Base-by-base conservation (phyloP, 1,139 yeast genomes). In the Blastobotrys indianensis region DNA sequence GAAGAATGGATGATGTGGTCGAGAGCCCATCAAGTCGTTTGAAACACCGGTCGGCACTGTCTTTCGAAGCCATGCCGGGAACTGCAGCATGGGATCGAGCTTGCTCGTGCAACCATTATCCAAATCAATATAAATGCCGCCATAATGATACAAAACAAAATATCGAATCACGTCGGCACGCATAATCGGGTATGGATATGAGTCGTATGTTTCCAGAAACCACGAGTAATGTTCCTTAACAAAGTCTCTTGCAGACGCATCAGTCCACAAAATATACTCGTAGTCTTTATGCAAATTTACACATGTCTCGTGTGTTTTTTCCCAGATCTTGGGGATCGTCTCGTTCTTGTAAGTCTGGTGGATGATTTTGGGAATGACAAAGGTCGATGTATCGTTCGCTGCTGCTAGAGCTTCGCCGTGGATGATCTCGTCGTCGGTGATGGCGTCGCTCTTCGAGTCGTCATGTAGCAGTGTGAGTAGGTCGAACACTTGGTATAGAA, bases 101-200 rank as follows among this genome's bases (percentile, higher is more conserved):
- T 74, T 74, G 50, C 88, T 72, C 53, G 77, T 76, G 65, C 96
- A 87, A 4, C 92, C 95, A 62, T 85, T 95, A 60, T 88, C 97
- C 56, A 88, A 71, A 66, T 88, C 97, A 52, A 88, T 81, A 66
- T 88, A 88, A 38, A 90, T 74, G 39, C 97, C 97, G 48, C 97
- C 97, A 60, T 76, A 87, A 61, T 85, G 88, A 48, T 74, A 76
- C 55, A 88, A 71, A 3, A 85, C 85, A 66, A 88, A 88, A 67
- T 88, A 88, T 53, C 97, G 74, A 43, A 90, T 85, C n/a, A 87
- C 94, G 60, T 88, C 97, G 0, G 96, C 97, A 51, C 97, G 70
- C 71, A 86, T 81, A 54, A 90, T 90, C 28, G 90, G 88, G 62
- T 80, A 87, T 38, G 75, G 78, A 63, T 88, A 88, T 36, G 73